Evolutionary conservation across 192 early-diverging fungal species (phyloP), one percentile per base, ranked within the genome.

Genomic region (Backusella luteola): DNA sequence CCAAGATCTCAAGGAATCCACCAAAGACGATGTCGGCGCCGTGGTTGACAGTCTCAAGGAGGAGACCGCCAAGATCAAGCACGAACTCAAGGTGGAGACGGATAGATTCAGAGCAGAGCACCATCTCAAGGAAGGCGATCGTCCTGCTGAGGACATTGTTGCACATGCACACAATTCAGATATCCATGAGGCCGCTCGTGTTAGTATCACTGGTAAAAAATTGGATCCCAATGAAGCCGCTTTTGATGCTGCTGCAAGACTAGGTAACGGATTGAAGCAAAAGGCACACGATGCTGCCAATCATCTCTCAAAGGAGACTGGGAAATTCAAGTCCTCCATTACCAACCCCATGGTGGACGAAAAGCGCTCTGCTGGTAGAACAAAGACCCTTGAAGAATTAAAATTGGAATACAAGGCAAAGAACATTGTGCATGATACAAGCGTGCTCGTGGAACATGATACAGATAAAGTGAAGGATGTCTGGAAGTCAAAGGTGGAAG

Each of bases 111-210:
- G 34, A 38, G 36, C 71, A 15, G 67, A 78, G 4, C 77, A 78
- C 19, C 77, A 78, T 32, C 39, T 78, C 7, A 78, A 78, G 66
- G 71, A 69, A 36, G 77, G 77, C 29, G 34, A 66, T 26, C 72
- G 34, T 35, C 59, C 41, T 29, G 66, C 77, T 0, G 77, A 73
- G 0, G 35, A 74, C 21, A 63, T 74, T 23, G 38, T 74, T 74
- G 32, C 73, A 32, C 21, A 26, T 12, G 23, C 39, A 19, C 69
- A 15, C 14, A 70, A 23, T 39, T 23, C 38, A 14, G 32, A 32
- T n/a, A 36, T 36, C 35, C 8, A 68, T 36, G 35, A 68, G 4
- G 23, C 23, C 9, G 11, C 9, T 63, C 56, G 56, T 63, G 8
- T 69, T 21, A 39, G 34, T n/a, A n/a, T 38, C 17, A 39, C 35